A percentile compares a stretch with the other conserved stretches of the same genome.
Evolutionary conservation across 1,139 yeast genomes (phyloP).

Genomic region (Debaryomyces nepalensis): DNA sequence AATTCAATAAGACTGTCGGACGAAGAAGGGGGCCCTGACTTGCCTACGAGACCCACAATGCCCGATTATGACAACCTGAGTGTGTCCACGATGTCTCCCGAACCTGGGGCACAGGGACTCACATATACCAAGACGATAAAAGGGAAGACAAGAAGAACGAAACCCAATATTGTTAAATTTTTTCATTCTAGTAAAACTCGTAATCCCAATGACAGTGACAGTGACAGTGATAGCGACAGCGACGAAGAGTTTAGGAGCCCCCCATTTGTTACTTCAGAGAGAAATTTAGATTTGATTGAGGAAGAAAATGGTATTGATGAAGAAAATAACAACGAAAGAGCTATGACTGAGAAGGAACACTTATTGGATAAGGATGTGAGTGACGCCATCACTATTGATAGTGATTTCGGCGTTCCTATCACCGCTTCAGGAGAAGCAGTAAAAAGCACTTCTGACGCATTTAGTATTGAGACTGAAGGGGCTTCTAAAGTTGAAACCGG

Average conservation of each 20-base stretch:
- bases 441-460: conserved; percentile 3
- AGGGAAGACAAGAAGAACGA: conserved; percentile 17
- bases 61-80: neutral
- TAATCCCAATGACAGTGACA: conserved; percentile 20
- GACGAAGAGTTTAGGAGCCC: neutral
- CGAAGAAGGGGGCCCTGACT: conserved; percentile 3
- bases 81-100: too few relatives aligned
- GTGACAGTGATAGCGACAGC: conserved; percentile 27
- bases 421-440: conserved; percentile 10
- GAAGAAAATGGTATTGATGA: conserved; percentile 21
- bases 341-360: neutral
- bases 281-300: conserved; percentile 25
- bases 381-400: conserved; percentile 35
- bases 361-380: conserved; percentile 12
- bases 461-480: neutral
- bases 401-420: conserved; percentile 40
- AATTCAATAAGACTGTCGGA: neutral
- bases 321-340: conserved; percentile 5
- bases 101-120: conserved; percentile 15
- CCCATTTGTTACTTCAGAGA: conserved; percentile 14
- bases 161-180: conserved; percentile 26
- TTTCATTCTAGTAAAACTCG: conserved; percentile 22
- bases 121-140: conserved; percentile 22
- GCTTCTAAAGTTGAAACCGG: neutral
- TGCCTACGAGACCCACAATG: neutral